Conservation (phyloP, 768 basidiomycete genomes). For the Lyophyllum shimeji region DNA sequence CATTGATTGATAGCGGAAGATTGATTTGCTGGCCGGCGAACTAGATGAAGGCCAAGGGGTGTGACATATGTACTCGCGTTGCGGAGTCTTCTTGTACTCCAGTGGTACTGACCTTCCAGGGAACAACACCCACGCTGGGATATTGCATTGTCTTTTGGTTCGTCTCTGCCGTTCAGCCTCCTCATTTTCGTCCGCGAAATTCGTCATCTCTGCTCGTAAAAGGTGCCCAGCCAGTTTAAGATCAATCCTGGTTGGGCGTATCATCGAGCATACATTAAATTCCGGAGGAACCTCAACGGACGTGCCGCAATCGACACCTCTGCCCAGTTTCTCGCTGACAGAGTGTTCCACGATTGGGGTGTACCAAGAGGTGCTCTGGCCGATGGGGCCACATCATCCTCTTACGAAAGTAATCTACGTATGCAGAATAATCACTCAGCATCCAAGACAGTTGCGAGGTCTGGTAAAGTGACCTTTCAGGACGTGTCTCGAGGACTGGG, state of each 20-base stretch:
- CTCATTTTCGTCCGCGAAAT: neutral
- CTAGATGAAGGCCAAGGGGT: constrained; percentile 65
- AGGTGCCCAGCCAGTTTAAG: constrained; percentile 73
- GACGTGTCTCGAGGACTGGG: neutral
- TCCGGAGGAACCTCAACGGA: neutral
- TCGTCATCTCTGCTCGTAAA: constrained; percentile 54
- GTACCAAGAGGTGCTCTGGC: neutral
- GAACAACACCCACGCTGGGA: neutral
- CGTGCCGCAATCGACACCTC: neutral
- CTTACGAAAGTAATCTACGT: too few species aligned
- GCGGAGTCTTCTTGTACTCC: constrained; percentile 2
- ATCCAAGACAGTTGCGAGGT: too few species aligned
- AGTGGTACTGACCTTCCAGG: constrained; percentile 16
- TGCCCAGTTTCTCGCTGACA: neutral
- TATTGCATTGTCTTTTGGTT: neutral
- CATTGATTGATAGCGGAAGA: constrained; percentile 46
- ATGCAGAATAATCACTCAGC: too few species aligned
- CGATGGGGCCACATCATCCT: constrained; percentile 5
- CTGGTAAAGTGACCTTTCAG: too few species aligned
- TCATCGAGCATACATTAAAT: constrained; percentile 68
- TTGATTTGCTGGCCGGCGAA: constrained; percentile 59
- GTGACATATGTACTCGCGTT: constrained; percentile 24
- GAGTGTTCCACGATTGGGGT: neutral
- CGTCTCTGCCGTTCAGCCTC: neutral
- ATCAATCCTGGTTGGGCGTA: constrained; percentile 68